phyloP scores from a whole-genome alignment of 805 yeast species.

The Candida vaughaniae region DNA sequence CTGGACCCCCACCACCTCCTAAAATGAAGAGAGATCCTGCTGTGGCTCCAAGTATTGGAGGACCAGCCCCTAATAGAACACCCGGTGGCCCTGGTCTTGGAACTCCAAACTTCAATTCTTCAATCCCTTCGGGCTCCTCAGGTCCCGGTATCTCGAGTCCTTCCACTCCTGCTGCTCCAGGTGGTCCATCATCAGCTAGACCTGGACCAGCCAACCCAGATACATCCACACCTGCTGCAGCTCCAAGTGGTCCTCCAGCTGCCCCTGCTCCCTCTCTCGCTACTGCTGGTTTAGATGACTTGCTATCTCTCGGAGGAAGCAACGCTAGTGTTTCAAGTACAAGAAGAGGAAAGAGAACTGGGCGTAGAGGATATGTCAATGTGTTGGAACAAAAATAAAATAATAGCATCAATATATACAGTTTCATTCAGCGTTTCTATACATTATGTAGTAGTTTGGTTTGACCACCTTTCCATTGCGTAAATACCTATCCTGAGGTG shows the following conservation, averaged over 20 bases:
- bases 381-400: constrained; percentile 22
- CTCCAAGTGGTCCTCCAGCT: constrained; percentile 12
- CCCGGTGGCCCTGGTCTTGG: constrained; percentile 12
- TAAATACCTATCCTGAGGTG: constrained; percentile 44
- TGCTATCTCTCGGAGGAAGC: constrained; percentile 31
- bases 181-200: neutral
- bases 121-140: constrained; percentile 4
- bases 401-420: neutral
- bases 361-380: constrained; percentile 35
- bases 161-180: constrained; percentile 5
- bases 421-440: neutral
- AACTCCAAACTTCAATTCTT: constrained; percentile 8
- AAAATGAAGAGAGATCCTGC: constrained; percentile 28
- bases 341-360: constrained; percentile 28
- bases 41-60: constrained; percentile 16
- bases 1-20: constrained; percentile 72
- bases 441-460: constrained; percentile 42
- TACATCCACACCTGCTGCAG: constrained; percentile 3
- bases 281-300: constrained; percentile 41
- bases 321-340: constrained; percentile 16
- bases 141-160: constrained; percentile 6
- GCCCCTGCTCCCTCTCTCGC: constrained; percentile 25
- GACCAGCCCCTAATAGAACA: constrained; percentile 12
- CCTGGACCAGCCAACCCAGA: constrained; percentile 1
- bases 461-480: constrained; percentile 39